phyloP scores from a whole-genome alignment of 2,329 filamentous ascomycete species.

The Domatiomyces globalis region DNA sequence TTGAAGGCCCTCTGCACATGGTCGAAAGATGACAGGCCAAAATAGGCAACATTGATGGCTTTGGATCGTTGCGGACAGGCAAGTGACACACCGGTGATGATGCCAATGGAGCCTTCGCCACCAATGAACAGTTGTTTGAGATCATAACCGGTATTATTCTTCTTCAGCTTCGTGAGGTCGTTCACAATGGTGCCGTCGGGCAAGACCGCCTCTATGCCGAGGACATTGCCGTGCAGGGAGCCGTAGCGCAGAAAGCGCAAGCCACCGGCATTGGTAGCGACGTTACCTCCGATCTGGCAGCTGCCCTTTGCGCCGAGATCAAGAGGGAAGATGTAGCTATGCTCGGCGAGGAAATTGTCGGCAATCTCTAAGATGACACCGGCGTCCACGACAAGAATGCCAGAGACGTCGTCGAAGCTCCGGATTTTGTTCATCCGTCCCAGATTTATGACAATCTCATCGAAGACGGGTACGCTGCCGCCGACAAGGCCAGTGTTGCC shows the following conservation, averaged over 20 bases:
- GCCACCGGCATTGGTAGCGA: constrained; percentile 89
- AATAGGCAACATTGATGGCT: constrained; percentile 88
- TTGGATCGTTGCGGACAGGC: constrained; percentile 75
- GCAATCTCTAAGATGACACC: constrained; percentile 82
- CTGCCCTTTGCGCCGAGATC: constrained; percentile 97
- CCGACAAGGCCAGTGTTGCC: constrained; percentile 94
- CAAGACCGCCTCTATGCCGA: constrained; percentile 85
- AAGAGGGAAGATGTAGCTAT: constrained; percentile 79
- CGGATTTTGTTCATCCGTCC: constrained; percentile 80
- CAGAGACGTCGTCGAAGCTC: constrained; percentile 85
- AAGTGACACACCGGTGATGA: constrained; percentile 82
- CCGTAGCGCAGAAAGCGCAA: constrained; percentile 82
- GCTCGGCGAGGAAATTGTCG: constrained; percentile 71
- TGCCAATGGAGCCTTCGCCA: constrained; percentile 83
- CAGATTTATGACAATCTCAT: constrained; percentile 91
- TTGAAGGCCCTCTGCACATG: constrained; percentile 75
- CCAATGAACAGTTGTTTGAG: constrained; percentile 95
- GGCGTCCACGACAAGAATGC: constrained; percentile 77
- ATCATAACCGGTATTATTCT: constrained; percentile 99
- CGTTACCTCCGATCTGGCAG: constrained; percentile 90
- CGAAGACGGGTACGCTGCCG: constrained; percentile 90
- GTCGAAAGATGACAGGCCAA: constrained; percentile 80
- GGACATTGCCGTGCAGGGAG: constrained; percentile 80
- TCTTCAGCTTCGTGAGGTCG: constrained; percentile 73
- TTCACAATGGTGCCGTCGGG: constrained; percentile 86